phyloP scores from a whole-genome alignment of 2,329 filamentous ascomycete genomes.

The Amauroascus niger region DNA sequence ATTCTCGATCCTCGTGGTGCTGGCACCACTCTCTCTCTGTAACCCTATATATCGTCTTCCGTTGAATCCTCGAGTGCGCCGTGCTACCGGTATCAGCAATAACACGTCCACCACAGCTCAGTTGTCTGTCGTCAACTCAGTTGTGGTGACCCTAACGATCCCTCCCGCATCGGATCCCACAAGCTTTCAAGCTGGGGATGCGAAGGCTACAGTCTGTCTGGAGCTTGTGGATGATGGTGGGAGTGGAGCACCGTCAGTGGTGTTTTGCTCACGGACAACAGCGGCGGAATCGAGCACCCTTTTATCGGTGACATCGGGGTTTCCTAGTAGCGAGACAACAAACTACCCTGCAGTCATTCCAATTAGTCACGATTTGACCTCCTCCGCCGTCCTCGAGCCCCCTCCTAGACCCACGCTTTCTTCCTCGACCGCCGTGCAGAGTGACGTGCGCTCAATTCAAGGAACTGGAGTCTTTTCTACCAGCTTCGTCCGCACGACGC shows the following conservation, averaged over 20 bases:
- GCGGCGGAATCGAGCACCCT: not conserved
- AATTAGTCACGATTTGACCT: not conserved
- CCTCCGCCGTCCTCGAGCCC: not conserved
- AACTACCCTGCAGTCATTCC: conserved; percentile 1
- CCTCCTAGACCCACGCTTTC: not conserved
- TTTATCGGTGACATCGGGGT: not conserved
- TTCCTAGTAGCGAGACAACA: not conserved
- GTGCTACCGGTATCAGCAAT: not conserved
- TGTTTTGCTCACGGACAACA: conserved; percentile 5
- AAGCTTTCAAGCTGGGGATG: not conserved
- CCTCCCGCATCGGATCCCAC: not conserved
- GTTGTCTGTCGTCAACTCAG: conserved; percentile 2
- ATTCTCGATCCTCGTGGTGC: not conserved
- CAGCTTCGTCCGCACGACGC: not conserved
- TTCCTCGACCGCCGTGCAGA: not conserved
- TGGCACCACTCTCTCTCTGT: not conserved
- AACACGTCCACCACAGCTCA: not conserved
- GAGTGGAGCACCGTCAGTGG: conserved; percentile 2
- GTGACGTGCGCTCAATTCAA: not conserved
- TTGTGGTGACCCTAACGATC: conserved; percentile 13
- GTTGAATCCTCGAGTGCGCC: not conserved
- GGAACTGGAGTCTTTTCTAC: not conserved
- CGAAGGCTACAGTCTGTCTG: conserved; percentile 11
- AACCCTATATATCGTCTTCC: conserved; percentile 10
- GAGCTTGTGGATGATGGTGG: conserved; percentile 6